Percentiles rank a stretch among this genome's conserved stretches.
Conservation (phyloP, 257 asterid genomes). For the Solanum clarkiae region DNA sequence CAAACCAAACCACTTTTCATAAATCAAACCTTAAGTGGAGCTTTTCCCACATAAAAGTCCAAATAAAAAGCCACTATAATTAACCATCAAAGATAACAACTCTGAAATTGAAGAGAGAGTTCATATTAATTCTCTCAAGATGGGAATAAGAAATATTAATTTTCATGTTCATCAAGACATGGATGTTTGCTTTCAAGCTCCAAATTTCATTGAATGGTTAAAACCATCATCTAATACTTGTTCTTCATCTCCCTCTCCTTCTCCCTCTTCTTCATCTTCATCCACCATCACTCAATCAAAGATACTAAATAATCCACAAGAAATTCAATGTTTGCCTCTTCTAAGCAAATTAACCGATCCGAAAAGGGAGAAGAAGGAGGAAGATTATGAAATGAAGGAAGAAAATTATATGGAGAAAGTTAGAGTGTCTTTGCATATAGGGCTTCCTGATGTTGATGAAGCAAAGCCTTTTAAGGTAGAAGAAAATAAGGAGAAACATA, state of each 20-base stretch:
- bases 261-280: neutral
- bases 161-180: constrained; percentile 25
- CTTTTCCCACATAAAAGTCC: constrained; percentile 25
- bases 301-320: neutral
- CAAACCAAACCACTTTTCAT: constrained; percentile 45
- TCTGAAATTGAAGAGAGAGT: constrained; percentile 1
- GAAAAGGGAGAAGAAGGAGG: constrained; percentile 21
- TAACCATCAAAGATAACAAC: neutral
- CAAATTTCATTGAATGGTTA: constrained; percentile 52
- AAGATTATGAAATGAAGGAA: constrained; percentile 1
- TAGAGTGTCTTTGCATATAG: constrained; percentile 60
- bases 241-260: neutral
- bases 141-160: constrained; percentile 16
- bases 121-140: constrained; percentile 3
- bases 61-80: neutral
- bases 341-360: constrained; percentile 43
- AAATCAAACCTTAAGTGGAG: constrained; percentile 27
- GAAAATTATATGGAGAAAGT: constrained; percentile 27
- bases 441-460: constrained; percentile 38
- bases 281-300: constrained; percentile 9
- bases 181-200: constrained; percentile 34
- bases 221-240: constrained; percentile 26
- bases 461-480: constrained; percentile 15
- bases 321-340: constrained; percentile 61
- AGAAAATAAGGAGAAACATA: constrained; percentile 1